Evolutionary conservation across 352 stramenopile species (phyloP).

Genomic region (Phytophthora litchii): DNA sequence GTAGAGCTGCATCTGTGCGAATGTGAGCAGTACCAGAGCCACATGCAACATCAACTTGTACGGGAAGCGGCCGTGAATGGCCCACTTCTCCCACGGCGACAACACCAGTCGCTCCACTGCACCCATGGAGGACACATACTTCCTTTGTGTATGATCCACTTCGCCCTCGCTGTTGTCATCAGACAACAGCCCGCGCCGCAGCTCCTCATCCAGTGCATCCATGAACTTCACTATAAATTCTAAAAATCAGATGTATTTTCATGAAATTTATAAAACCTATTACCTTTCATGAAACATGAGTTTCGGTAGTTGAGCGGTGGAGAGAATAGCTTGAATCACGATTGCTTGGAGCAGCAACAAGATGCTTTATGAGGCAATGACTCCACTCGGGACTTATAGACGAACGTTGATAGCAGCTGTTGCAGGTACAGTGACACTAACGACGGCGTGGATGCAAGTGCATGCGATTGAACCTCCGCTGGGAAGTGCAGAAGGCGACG

Average conservation of each 20-base stretch:
- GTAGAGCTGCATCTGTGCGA: slow-evolving; percentile 76
- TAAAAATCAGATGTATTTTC: background rate
- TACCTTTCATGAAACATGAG: slow-evolving; percentile 9
- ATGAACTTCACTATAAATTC: slow-evolving; percentile 19
- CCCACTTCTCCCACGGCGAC: slow-evolving; percentile 87
- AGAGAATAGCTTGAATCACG: slow-evolving; percentile 2
- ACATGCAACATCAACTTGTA: slow-evolving; percentile 86
- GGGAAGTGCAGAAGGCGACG: slow-evolving; percentile 6
- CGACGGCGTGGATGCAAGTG: slow-evolving; percentile 15
- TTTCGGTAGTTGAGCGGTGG: slow-evolving; percentile 17
- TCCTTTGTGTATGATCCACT: background rate
- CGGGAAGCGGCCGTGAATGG: slow-evolving; percentile 69
- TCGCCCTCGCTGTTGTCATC: slow-evolving; percentile 4
- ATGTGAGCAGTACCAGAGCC: slow-evolving; percentile 73
- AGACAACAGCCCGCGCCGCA: slow-evolving; percentile 34
- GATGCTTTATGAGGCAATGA: slow-evolving; percentile 14
- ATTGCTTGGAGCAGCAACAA: slow-evolving; percentile 19
- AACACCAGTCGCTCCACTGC: slow-evolving; percentile 64
- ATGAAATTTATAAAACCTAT: slow-evolving; percentile 7
- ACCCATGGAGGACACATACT: slow-evolving; percentile 37
- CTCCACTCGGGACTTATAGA: background rate
- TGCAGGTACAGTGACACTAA: slow-evolving; percentile 1
- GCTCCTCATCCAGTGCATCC: slow-evolving; percentile 19
- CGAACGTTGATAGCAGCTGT: slow-evolving; percentile 4
- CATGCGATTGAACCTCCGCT: background rate